Percentiles rank a stretch among this genome's conserved stretches.
Conservation (phyloP, 257 asterid species). For the Solanum commersonii region DNA sequence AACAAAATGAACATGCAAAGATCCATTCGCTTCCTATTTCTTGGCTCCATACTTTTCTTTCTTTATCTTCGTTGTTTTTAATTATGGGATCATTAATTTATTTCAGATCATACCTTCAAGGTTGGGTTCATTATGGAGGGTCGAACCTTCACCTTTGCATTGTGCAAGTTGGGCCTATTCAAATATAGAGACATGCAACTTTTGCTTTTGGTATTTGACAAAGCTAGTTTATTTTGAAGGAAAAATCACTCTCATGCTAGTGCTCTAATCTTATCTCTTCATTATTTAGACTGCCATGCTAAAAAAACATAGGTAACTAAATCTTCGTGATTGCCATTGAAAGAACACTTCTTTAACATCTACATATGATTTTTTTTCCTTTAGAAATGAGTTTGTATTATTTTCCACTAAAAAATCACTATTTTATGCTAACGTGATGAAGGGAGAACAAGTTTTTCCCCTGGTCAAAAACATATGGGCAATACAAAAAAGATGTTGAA, state of each 20-base stretch:
- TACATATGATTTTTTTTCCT: background rate
- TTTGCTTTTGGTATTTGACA: background rate
- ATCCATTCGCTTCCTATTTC: background rate
- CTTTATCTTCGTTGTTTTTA: background rate
- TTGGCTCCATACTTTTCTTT: background rate
- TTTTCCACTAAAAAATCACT: background rate
- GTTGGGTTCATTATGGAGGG: background rate
- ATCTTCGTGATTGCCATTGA: background rate
- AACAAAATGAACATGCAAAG: background rate
- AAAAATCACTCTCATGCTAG: background rate
- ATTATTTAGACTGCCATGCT: background rate
- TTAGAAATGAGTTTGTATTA: background rate
- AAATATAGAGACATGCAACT: background rate
- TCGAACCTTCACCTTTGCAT: background rate
- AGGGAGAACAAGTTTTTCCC: background rate
- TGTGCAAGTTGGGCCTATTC: background rate
- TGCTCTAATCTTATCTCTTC: background rate
- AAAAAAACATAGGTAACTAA: background rate
- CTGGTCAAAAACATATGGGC: background rate
- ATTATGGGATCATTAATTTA: background rate
- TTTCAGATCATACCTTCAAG: background rate
- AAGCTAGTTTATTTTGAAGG: background rate
- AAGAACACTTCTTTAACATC: background rate
- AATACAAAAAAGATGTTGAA: background rate
- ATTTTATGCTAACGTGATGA: background rate